Evolutionary conservation across 2,329 filamentous ascomycete species (phyloP).

Genomic region (Fusarium verticillioides): DNA sequence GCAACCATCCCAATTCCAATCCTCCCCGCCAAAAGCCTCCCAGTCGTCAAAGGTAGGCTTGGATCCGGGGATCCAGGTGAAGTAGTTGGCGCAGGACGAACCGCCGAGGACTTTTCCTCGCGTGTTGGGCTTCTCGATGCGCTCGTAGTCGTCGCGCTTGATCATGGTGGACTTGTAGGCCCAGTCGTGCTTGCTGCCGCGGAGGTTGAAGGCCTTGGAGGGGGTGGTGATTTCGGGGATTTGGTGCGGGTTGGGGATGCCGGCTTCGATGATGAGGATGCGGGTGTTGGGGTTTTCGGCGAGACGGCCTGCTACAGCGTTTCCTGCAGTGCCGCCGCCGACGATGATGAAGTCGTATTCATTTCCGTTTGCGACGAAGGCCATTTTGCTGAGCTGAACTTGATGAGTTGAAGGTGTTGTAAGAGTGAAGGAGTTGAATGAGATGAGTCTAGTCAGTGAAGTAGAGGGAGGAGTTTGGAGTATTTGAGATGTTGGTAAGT

Average conservation of each 20-base stretch:
- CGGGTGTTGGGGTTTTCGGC: conserved; percentile 52
- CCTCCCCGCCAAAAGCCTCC: conserved; percentile 77
- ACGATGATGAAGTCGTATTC: conserved; percentile 5
- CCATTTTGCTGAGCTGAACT: not conserved
- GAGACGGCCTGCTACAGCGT: conserved; percentile 51
- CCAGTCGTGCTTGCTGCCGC: conserved; percentile 68
- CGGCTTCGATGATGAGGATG: conserved; percentile 61
- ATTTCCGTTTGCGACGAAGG: conserved; percentile 4
- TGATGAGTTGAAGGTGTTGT: not conserved
- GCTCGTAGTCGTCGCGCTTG: conserved; percentile 67
- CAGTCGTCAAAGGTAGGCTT: conserved; percentile 72
- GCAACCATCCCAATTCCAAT: conserved; percentile 64
- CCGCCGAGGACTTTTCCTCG: conserved; percentile 70
- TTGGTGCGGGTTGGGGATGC: conserved; percentile 59
- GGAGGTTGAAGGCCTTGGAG: conserved; percentile 62
- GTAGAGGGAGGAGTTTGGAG: too few relatives aligned
- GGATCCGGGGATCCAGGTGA: conserved; percentile 70
- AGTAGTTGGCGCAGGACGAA: conserved; percentile 70
- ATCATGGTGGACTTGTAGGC: conserved; percentile 71
- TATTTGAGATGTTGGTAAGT: not conserved
- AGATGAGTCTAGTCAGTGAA: not conserved
- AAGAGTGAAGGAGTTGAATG: not conserved
- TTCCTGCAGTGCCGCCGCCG: conserved; percentile 49
- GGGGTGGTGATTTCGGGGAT: conserved; percentile 65
- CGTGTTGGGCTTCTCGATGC: conserved; percentile 72